phyloP scores from a whole-genome alignment of 805 yeast species.

The Metschnikowia henanensis region DNA sequence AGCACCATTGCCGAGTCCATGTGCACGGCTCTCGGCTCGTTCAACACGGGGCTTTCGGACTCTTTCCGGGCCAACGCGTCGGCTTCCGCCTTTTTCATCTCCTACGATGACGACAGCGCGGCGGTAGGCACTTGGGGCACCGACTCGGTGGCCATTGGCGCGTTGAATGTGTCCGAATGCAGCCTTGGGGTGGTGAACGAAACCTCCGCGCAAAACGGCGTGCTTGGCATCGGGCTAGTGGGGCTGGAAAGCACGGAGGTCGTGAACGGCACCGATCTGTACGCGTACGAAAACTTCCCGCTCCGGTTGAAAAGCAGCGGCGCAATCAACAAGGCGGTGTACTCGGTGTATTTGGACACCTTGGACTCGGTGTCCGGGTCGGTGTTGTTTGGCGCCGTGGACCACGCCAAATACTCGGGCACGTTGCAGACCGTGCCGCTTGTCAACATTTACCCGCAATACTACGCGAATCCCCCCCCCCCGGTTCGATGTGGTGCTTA shows the following conservation, averaged over 20 bases:
- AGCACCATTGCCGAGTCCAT: too few species aligned
- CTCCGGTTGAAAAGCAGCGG: conserved; percentile 57
- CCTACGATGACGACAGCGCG: conserved; percentile 48
- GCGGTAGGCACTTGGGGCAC: conserved; percentile 56
- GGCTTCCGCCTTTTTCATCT: conserved; percentile 39
- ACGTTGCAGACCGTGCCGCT: conserved; percentile 37
- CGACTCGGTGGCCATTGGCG: conserved; percentile 57
- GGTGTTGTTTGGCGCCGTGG: conserved; percentile 43
- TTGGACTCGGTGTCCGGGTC: conserved; percentile 27
- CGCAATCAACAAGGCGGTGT: conserved; percentile 51
- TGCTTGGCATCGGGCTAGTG: conserved; percentile 69
- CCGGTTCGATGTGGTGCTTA: conserved; percentile 49
- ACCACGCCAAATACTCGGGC: conserved; percentile 36
- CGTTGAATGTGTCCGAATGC: conserved; percentile 42
- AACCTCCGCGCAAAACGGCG: conserved; percentile 66
- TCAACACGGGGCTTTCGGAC: conserved; percentile 39
- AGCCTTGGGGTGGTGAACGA: conserved; percentile 74
- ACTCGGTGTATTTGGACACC: conserved; percentile 60
- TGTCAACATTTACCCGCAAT: conserved; percentile 33
- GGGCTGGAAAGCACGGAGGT: conserved; percentile 62
- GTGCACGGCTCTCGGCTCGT: conserved; percentile 50
- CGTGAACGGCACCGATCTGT: conserved; percentile 1
- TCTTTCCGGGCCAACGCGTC: conserved; percentile 42
- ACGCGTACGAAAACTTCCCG: conserved; percentile 64
- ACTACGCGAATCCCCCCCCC: conserved; percentile 37